phyloP scores from a whole-genome alignment of 2,329 filamentous ascomycete species.

The Botrytis fragariae region DNA sequence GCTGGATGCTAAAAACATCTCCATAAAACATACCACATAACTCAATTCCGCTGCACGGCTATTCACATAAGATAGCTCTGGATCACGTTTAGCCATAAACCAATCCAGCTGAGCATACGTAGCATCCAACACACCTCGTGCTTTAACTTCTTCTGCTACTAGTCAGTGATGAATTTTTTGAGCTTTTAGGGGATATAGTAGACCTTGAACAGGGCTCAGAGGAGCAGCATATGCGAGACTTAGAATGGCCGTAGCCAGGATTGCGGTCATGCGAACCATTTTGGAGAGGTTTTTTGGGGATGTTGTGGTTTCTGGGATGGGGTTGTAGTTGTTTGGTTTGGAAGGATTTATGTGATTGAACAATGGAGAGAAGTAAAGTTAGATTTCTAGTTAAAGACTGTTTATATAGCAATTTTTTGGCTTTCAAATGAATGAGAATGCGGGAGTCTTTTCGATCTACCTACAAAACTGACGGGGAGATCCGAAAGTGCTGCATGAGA shows the following conservation, averaged over 20 bases:
- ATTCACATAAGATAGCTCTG: conserved; percentile 10
- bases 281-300: background rate
- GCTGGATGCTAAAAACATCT: no score
- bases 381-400: background rate
- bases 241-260: background rate
- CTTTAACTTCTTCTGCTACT: background rate
- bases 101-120: background rate
- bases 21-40: background rate
- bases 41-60: background rate
- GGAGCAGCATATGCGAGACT: background rate
- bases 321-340: background rate
- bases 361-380: background rate
- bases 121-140: conserved; percentile 1
- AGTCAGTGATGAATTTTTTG: background rate
- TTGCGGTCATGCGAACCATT: background rate
- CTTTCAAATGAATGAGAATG: background rate
- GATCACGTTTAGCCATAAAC: conserved; percentile 1
- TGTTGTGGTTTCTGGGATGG: background rate
- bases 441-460: background rate
- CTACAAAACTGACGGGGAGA: background rate
- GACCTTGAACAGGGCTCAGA: background rate
- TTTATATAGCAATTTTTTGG: background rate
- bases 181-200: no score
- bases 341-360: background rate
- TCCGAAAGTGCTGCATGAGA: background rate